Evolutionary conservation across 495 filamentous ascomycete genomes (phyloP).

Genomic region (Thermothielavioides terrestris): DNA sequence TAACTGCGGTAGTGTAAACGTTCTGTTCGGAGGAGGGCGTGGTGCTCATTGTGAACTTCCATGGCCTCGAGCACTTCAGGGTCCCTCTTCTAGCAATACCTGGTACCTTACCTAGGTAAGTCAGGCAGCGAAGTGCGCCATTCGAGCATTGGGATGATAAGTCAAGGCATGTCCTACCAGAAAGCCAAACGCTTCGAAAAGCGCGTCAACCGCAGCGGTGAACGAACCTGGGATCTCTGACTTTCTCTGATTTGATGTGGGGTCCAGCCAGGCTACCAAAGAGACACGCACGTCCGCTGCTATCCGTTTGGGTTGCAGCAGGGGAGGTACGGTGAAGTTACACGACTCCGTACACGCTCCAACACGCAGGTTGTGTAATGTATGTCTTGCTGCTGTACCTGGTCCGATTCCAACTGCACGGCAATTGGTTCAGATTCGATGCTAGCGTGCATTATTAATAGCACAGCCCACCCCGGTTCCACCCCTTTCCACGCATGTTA

Average conservation of each 20-base stretch:
- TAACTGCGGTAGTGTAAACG: no score
- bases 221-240: background rate
- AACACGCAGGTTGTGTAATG: no score
- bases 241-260: background rate
- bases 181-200: no score
- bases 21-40: no score
- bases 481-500: background rate
- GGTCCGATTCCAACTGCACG: background rate
- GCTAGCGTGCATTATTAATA: constrained; percentile 12
- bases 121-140: no score
- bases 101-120: no score
- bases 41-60: background rate
- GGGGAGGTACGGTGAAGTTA: no score
- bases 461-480: constrained; percentile 1
- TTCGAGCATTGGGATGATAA: background rate
- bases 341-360: no score
- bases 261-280: constrained; percentile 1
- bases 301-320: constrained; percentile 2
- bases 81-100: no score
- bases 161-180: background rate
- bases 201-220: background rate
- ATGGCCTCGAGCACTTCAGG: background rate
- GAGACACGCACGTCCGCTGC: background rate
- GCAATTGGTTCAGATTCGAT: background rate
- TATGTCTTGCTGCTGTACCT: constrained; percentile 4